Conservation (phyloP, 2,329 filamentous ascomycete species). For the Botryotinia narcissicola region DNA sequence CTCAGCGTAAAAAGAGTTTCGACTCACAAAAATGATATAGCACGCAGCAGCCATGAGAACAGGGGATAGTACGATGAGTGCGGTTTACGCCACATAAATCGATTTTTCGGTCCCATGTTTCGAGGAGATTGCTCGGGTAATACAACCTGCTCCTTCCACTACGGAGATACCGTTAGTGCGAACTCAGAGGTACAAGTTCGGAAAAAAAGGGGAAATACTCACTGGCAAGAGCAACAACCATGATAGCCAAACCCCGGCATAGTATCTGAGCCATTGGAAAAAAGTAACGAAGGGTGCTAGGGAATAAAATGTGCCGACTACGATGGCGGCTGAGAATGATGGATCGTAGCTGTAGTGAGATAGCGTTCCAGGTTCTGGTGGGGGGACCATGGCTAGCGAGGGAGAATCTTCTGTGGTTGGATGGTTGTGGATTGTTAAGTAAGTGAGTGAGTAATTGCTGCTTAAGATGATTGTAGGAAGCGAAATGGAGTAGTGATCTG, state of each 20-base stretch:
- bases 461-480: background rate
- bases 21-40: background rate
- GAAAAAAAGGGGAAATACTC: too few species aligned
- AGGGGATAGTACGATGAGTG: background rate
- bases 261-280: conserved; percentile 39
- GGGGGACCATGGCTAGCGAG: background rate
- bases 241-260: conserved; percentile 37
- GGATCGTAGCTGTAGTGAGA: background rate
- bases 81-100: background rate
- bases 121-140: background rate
- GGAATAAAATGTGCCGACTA: conserved; percentile 33
- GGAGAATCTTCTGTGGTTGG: background rate
- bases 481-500: background rate
- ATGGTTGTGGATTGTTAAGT: background rate
- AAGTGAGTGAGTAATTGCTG: background rate
- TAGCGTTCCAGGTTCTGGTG: background rate
- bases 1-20: background rate
- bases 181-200: too few species aligned
- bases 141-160: background rate
- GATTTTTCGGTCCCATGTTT: background rate
- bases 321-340: background rate
- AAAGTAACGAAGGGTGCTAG: conserved; percentile 33
- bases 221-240: conserved; percentile 39
- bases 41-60: background rate
- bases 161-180: background rate